Base-by-base conservation (phyloP, 257 asterid species). In the Lithospermum erythrorhizon region DNA sequence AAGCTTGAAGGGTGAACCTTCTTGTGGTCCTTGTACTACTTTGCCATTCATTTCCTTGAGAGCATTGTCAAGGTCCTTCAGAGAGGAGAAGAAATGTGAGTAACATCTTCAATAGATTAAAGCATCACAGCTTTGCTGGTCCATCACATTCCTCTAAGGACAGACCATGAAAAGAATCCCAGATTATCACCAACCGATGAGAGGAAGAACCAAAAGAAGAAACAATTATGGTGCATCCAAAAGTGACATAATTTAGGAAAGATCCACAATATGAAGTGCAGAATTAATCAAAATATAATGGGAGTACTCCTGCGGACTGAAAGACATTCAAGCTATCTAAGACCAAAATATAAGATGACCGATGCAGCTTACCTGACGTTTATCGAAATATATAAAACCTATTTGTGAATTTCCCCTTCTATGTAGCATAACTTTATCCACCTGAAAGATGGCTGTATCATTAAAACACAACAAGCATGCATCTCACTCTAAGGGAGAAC, bases 31-130 rank as follows among this genome's bases (percentile, higher is more conserved):
- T 72, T 61, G 83, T 48, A 87, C 76, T 56, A 73, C 71, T 77
- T 76, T 85, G 52, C 74, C 91, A 73, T 87, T 77, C 83, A 87
- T 61, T 68, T 64, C 89, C 55, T 57, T 75, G 69, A 90, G 61
- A 57, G 98, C 95, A 76, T 79, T 79, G 49, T 90, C 98, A 68
- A 90, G 91, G 70, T 72, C 93, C 98, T 90, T 62, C 49, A 60
- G 60, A 72, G 73, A 71, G 35, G 59, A 64, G 25, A 59, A 68
- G 60, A 54, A 65, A 62, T 29, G 14, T 58, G 53, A 59, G 14
- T 18, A n/a, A 29, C 48, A 35, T 59, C 61, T 61, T 56, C 49
- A 65, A 9, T 56, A 53, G 61, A 20, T 24, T 19, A 53, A n/a
- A 53, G 14, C 57, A 19, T 8, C 15, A 19, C 21, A 18, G 56